Evolutionary conservation across 345 rosid species (phyloP).

Genomic region (Hirschfeldia incana): DNA sequence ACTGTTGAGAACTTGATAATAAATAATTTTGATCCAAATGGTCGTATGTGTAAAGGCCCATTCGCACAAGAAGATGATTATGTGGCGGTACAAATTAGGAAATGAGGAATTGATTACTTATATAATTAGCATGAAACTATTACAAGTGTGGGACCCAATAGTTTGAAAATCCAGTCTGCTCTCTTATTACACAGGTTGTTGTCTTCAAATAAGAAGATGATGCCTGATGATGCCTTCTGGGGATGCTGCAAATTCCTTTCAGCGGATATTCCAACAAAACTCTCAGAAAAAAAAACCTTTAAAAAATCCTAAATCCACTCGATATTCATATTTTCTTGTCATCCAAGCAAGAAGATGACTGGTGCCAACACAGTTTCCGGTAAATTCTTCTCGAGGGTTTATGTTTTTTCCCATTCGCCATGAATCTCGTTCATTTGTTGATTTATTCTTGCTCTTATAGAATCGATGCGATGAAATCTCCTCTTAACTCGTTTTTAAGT

Average conservation of each 20-base stretch:
- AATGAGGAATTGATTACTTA: background rate
- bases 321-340: background rate
- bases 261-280: background rate
- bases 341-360: conserved; percentile 26
- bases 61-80: background rate
- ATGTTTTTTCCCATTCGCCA: background rate
- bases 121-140: background rate
- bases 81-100: background rate
- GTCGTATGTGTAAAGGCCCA: background rate
- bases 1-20: too few species aligned
- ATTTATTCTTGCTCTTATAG: background rate
- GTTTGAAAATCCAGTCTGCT: background rate
- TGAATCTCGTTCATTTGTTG: background rate
- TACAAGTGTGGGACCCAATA: background rate
- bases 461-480: background rate
- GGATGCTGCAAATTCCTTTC: background rate
- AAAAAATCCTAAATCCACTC: background rate
- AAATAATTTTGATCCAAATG: too few species aligned
- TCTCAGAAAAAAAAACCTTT: background rate
- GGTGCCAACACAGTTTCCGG: conserved; percentile 22
- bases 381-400: conserved; percentile 5
- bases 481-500: background rate
- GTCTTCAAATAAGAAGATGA: too few species aligned
- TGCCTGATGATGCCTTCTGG: background rate
- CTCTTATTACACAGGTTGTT: background rate